Percentiles rank a stretch among this genome's conserved stretches.
Conservation (phyloP, 2,329 filamentous ascomycete genomes). For the Graphilbum sp. region DNA sequence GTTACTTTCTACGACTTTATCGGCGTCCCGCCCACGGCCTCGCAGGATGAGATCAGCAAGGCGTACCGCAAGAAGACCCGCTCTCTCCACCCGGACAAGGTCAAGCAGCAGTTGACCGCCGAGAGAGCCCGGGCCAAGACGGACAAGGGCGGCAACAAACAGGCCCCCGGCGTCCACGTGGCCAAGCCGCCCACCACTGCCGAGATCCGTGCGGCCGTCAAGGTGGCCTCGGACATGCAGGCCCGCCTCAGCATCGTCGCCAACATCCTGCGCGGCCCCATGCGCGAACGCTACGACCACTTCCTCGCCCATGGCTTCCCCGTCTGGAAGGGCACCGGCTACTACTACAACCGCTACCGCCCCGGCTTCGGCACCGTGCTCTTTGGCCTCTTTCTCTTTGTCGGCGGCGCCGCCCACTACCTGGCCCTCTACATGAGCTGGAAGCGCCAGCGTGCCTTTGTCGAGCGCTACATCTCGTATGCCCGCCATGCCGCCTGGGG, state of each 20-base stretch:
- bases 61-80: slow-evolving; percentile 82
- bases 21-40: slow-evolving; percentile 55
- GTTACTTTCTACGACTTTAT: slow-evolving; percentile 93
- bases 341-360: slow-evolving; percentile 91
- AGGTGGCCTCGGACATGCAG: slow-evolving; percentile 69
- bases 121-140: slow-evolving; percentile 44
- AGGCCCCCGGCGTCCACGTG: slow-evolving; percentile 38
- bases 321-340: slow-evolving; percentile 90
- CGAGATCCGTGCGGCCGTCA: slow-evolving; percentile 64
- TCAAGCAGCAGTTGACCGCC: slow-evolving; percentile 64
- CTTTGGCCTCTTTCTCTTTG: slow-evolving; percentile 61
- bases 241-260: slow-evolving; percentile 70
- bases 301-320: slow-evolving; percentile 90
- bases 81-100: slow-evolving; percentile 86
- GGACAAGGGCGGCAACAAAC: slow-evolving; percentile 15
- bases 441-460: slow-evolving; percentile 81
- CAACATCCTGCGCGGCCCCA: slow-evolving; percentile 67
- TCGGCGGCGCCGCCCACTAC: slow-evolving; percentile 80
- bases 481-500: slow-evolving; percentile 84
- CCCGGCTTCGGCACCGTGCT: slow-evolving; percentile 80
- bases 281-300: slow-evolving; percentile 81
- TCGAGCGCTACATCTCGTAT: slow-evolving; percentile 80
- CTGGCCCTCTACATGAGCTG: slow-evolving; percentile 69
- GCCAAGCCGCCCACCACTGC: slow-evolving; percentile 54
- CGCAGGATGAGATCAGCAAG: slow-evolving; percentile 78